These are phyloP conservation scores for Candida pini DNA, from an alignment of 805 yeast genomes.

Conservation along the genomic window DNA sequence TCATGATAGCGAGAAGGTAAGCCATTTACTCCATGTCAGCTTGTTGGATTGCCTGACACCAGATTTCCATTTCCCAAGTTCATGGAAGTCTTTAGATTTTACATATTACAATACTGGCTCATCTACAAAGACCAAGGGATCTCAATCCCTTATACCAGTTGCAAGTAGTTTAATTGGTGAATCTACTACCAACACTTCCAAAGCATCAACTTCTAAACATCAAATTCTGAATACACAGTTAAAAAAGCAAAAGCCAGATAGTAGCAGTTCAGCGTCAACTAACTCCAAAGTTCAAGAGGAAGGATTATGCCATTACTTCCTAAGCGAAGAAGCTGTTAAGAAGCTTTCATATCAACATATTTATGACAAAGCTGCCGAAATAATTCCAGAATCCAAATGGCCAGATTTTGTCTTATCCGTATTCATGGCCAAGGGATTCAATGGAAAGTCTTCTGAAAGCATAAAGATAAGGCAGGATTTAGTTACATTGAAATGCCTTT, in stretches of 20 bases:
- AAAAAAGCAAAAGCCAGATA: conserved; percentile 16
- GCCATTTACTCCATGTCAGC: conserved; percentile 19
- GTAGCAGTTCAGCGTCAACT: conserved; percentile 8
- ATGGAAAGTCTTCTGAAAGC: conserved; percentile 44
- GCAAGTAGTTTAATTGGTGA: neutral
- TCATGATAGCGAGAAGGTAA: conserved; percentile 7
- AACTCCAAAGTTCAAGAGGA: conserved; percentile 25
- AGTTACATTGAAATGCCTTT: conserved; percentile 56
- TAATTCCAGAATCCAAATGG: conserved; percentile 60
- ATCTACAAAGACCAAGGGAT: conserved; percentile 4
- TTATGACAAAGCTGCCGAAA: conserved; percentile 51
- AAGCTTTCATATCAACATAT: conserved; percentile 54
- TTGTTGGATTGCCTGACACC: conserved; percentile 27
- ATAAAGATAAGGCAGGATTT: conserved; percentile 52
- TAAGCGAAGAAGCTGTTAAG: conserved; percentile 53
- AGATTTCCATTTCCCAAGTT: conserved; percentile 38
- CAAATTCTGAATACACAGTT: conserved; percentile 18
- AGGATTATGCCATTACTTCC: conserved; percentile 45
- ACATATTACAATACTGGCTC: conserved; percentile 38
- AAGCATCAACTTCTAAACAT: conserved; percentile 13
- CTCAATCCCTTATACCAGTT: conserved; percentile 1
- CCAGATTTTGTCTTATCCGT: conserved; percentile 57
- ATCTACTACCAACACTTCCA: conserved; percentile 10
- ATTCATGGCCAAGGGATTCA: conserved; percentile 68
- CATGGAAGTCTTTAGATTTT: conserved; percentile 52